Evolutionary conservation across 2,329 filamentous ascomycete species (phyloP), one percentile per base, ranked within the genome.

Genomic region (Macrophomina phaseolina): DNA sequence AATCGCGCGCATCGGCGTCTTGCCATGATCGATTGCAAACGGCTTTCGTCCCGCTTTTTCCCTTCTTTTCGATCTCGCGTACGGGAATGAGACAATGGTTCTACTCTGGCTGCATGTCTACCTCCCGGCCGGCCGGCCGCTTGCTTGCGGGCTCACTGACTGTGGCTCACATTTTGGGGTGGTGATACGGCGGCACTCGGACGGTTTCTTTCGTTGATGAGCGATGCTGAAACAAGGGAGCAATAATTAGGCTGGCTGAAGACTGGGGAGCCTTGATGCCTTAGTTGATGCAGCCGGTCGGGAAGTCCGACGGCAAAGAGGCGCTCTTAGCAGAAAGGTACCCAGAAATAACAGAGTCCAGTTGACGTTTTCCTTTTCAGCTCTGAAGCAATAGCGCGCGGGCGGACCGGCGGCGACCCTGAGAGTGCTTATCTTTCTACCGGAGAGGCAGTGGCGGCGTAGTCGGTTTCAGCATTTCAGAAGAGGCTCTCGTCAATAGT

Each of bases 81-180:
- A 45, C 58, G 34, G 42, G 42, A 48, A 38, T 49, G 58, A 30
- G 46, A 62, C 30, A 45, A 36, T 38, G 40, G 40, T 61, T 23
- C 32, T 49, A 18, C 42, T 16, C 12, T 23, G 40, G 34, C n/a
- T 30, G 16, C 52, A 4, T 40, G 23, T 7, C 53, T 38, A n/a
- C 40, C 42, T 4, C 16, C n/a, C 30, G 40, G 56, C 42, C 56
- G 53, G 56, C 56, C 28, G 56, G 58, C 56, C 14, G 16, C 23
- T 60, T 30, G 11, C 56, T 5, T 14, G 34, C 23, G 23, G 23
- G 23, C 23, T 23, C 23, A 23, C 52, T 18, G 9, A 18, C n/a
- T 60, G 30, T 34, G 42, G 30, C 56, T 45, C 56, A 48, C 28
- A 38, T 40, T 40, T 46, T 46, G 40, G 18, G 14, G 40, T 62